Evolutionary conservation across 2,329 filamentous ascomycete species (phyloP).

Genomic region (Alternaria triticimaculans): DNA sequence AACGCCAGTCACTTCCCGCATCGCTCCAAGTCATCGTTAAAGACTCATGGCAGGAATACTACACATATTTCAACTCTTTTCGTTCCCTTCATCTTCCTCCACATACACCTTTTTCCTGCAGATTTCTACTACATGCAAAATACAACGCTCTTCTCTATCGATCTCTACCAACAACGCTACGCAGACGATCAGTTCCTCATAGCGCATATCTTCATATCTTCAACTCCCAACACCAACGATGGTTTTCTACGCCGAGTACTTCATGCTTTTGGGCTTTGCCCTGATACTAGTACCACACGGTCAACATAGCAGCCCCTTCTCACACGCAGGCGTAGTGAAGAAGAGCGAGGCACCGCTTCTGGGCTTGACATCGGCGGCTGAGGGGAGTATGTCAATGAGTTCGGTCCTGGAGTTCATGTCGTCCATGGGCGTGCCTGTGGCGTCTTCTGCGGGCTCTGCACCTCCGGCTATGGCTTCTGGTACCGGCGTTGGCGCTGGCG

Average conservation of each 20-base stretch:
- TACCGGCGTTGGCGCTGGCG: background rate
- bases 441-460: background rate
- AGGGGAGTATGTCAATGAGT: background rate
- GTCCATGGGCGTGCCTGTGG: too few species aligned
- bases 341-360: background rate
- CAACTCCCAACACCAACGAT: background rate
- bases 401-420: too few species aligned
- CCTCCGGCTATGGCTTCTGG: background rate
- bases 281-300: background rate
- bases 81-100: background rate
- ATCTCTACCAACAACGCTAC: background rate
- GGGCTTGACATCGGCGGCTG: background rate
- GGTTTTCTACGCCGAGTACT: background rate
- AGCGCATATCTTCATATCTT: background rate
- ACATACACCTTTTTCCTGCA: background rate
- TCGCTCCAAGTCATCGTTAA: background rate
- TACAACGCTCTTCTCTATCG: too few species aligned
- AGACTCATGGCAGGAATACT: background rate
- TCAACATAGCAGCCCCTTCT: background rate
- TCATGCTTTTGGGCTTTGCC: background rate
- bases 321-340: background rate
- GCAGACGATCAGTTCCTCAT: background rate
- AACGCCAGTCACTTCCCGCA: background rate
- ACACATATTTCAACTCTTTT: background rate
- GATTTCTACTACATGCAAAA: background rate